These are phyloP conservation scores for Bipolaris gigantea DNA, from an alignment of 2,329 filamentous ascomycete species.

Conservation along the genomic window DNA sequence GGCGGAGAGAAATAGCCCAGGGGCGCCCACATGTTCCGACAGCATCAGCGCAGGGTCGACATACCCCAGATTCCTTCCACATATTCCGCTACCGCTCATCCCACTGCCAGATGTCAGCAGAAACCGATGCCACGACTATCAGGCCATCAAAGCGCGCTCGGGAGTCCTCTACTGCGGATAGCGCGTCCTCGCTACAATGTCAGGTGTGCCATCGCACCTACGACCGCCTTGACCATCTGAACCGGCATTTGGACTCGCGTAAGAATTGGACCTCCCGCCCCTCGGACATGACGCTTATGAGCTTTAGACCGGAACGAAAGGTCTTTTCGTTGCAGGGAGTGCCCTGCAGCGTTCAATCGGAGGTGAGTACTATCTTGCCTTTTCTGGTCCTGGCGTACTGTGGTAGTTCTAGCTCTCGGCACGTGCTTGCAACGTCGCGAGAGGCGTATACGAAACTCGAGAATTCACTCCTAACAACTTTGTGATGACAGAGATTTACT, in stretches of 20 bases:
- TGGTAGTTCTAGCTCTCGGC: not conserved
- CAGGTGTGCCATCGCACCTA: conserved; percentile 34
- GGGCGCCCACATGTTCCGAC: conserved; percentile 6
- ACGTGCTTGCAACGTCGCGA: not conserved
- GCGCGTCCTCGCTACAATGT: conserved; percentile 20
- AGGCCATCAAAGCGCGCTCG: conserved; percentile 1
- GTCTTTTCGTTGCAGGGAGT: conserved; percentile 33
- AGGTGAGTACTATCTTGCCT: not conserved
- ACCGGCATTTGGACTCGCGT: conserved; percentile 38
- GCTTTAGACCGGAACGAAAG: conserved; percentile 31
- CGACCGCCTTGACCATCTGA: conserved; percentile 35
- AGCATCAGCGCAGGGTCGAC: not conserved
- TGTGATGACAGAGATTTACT: conserved; percentile 28
- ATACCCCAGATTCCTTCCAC: conserved; percentile 7
- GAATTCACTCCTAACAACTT: not conserved
- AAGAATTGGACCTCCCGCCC: not conserved
- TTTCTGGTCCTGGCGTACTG: not conserved
- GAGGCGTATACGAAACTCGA: no score
- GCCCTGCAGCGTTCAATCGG: conserved; percentile 35
- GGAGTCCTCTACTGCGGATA: not conserved
- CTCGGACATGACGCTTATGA: not conserved
- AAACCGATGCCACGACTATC: not conserved
- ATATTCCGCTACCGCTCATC: conserved; percentile 1
- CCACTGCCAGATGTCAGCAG: conserved; percentile 4
- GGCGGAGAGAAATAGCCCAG: not conserved